A percentile compares a stretch with the other conserved stretches of the same genome.
Evolutionary conservation across 2,329 filamentous ascomycete genomes (phyloP).

Genomic region (Emergomyces pasteurianus): DNA sequence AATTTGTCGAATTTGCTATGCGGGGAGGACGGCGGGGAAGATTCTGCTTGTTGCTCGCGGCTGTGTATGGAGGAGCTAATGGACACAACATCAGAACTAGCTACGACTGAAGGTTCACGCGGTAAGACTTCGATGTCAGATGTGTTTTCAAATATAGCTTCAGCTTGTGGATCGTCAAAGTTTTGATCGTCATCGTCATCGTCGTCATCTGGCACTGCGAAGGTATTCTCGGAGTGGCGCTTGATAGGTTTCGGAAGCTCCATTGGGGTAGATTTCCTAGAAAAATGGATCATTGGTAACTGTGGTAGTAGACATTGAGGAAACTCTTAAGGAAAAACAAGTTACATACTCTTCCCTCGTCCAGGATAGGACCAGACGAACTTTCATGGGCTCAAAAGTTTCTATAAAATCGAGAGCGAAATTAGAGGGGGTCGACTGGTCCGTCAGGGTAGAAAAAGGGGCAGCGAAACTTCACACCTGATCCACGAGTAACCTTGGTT

Average conservation of each 20-base stretch:
- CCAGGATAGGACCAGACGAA: conserved; percentile 22
- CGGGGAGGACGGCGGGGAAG: not conserved
- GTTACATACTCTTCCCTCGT: conserved; percentile 12
- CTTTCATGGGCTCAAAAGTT: conserved; percentile 22
- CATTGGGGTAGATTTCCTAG: not conserved
- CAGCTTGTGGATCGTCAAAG: not conserved
- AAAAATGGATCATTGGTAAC: conserved; percentile 3
- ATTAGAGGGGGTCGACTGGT: not conserved
- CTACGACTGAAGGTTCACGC: not conserved
- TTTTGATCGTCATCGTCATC: conserved; percentile 15
- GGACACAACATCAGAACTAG: not conserved
- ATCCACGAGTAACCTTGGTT: conserved; percentile 37
- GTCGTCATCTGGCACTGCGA: conserved; percentile 31
- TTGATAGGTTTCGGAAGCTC: not conserved
- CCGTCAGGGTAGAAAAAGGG: not conserved
- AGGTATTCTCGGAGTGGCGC: conserved; percentile 23
- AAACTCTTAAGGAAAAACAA: not conserved
- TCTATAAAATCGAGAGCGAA: conserved; percentile 12
- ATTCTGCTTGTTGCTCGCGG: not conserved
- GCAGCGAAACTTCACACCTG: conserved; percentile 20
- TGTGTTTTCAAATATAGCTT: not conserved
- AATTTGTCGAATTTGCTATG: not conserved
- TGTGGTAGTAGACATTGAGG: not conserved
- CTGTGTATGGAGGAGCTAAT: not conserved
- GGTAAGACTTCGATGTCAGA: not conserved